Conservation (phyloP, 495 filamentous ascomycete genomes). For the Barbatosphaeria neglecta region DNA sequence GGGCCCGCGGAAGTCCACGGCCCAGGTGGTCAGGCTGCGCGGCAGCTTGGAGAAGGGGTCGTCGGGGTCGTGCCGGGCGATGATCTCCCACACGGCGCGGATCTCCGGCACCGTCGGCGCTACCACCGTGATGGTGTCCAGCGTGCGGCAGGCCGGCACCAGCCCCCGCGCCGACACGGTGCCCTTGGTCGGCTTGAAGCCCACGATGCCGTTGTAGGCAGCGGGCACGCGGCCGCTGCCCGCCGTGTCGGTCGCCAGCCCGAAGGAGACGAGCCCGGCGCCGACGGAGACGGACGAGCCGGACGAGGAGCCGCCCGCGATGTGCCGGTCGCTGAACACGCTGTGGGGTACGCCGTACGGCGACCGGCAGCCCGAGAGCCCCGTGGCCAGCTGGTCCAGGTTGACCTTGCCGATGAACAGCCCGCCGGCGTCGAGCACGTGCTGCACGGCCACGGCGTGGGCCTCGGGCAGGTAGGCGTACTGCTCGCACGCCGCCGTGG, state of each 20-base stretch:
- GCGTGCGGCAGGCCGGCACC: constrained; percentile 47
- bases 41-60: constrained; percentile 46
- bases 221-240: constrained; percentile 53
- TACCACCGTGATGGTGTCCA: constrained; percentile 51
- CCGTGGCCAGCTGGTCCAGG: constrained; percentile 58
- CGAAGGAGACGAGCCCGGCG: constrained; percentile 46
- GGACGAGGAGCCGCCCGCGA: constrained; percentile 53
- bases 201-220: constrained; percentile 52
- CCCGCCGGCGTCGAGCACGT: constrained; percentile 38
- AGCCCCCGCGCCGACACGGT: constrained; percentile 47
- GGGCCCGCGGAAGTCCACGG: constrained; percentile 38
- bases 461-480: constrained; percentile 37
- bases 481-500: constrained; percentile 47
- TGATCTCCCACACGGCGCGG: constrained; percentile 42
- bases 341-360: constrained; percentile 48
- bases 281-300: constrained; percentile 48
- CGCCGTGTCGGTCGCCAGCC: constrained; percentile 56
- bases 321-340: constrained; percentile 28
- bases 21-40: constrained; percentile 25
- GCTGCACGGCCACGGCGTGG: constrained; percentile 22
- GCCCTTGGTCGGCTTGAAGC: constrained; percentile 57
- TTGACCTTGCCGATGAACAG: constrained; percentile 57
- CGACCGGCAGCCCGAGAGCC: constrained; percentile 48
- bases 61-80: constrained; percentile 37
- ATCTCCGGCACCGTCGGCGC: constrained; percentile 40